Evolutionary conservation across 306 rosid genomes (phyloP).

Genomic region (Vigna hirtella): DNA sequence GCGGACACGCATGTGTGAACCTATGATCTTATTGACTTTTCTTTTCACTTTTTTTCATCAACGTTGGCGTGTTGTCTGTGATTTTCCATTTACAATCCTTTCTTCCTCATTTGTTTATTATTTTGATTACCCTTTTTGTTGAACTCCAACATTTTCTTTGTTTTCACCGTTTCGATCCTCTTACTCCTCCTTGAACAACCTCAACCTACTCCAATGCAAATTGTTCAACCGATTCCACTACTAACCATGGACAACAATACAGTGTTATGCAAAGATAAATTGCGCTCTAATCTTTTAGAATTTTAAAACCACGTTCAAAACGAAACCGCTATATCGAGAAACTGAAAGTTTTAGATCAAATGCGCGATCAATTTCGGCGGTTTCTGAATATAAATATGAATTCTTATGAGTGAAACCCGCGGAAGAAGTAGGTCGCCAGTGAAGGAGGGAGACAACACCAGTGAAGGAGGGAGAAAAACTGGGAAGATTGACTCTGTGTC

Average conservation of each 20-base stretch:
- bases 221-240: not conserved
- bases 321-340: too few relatives aligned
- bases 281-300: conserved; percentile 7
- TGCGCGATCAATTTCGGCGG: not conserved
- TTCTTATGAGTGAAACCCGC: not conserved
- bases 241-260: not conserved
- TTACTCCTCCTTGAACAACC: not conserved
- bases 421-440: too few relatives aligned
- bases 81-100: conserved; percentile 9
- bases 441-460: too few relatives aligned
- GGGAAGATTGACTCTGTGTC: too few relatives aligned
- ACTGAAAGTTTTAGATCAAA: too few relatives aligned
- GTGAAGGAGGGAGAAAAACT: too few relatives aligned
- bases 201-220: not conserved
- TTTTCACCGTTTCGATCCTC: conserved; percentile 1
- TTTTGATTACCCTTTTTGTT: not conserved
- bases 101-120: not conserved
- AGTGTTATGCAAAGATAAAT: not conserved
- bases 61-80: conserved; percentile 48
- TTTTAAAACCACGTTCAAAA: conserved; percentile 1
- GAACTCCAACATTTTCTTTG: not conserved
- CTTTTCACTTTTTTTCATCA: conserved; percentile 37
- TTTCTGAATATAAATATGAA: too few relatives aligned
- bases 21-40: conserved; percentile 56
- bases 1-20: conserved; percentile 51